Evolutionary conservation across 345 rosid species (phyloP).

Genomic region (Moringa oleifera): DNA sequence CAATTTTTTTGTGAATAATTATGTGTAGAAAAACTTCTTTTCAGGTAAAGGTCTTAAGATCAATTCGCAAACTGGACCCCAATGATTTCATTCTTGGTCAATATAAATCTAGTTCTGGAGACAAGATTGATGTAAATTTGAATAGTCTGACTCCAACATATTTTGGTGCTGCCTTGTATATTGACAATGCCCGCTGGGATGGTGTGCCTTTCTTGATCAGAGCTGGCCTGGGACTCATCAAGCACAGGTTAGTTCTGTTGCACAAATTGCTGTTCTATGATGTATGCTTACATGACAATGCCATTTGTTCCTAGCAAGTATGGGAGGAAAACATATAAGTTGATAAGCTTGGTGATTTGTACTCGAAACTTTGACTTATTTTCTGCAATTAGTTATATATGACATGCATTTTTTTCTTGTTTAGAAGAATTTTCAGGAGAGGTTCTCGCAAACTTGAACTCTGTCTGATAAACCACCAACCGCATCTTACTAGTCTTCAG

Average conservation of each 20-base stretch:
- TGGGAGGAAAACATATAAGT: not conserved
- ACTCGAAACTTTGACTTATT: not conserved
- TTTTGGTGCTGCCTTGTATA: conserved; percentile 67
- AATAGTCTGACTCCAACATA: conserved; percentile 48
- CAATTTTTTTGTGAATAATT: not conserved
- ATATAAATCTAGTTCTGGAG: conserved; percentile 44
- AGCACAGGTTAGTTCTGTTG: conserved; percentile 48
- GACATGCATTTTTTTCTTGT: not conserved
- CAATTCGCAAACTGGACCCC: conserved; percentile 47
- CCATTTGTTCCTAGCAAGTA: not conserved
- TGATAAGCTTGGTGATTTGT: not conserved
- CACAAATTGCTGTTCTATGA: not conserved
- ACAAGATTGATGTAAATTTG: conserved; percentile 29
- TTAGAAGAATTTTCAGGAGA: not conserved
- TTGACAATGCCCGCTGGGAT: conserved; percentile 87
- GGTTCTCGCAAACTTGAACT: not conserved
- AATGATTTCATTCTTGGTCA: conserved; percentile 70
- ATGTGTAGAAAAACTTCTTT: conserved; percentile 17
- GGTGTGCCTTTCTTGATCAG: conserved; percentile 69
- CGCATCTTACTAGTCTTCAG: too few species aligned
- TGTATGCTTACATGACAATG: not conserved
- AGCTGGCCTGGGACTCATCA: conserved; percentile 69
- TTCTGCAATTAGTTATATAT: not conserved
- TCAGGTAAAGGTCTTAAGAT: conserved; percentile 73
- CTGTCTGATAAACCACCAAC: not conserved